Percentiles rank a stretch among this genome's conserved stretches.
phyloP scores from a whole-genome alignment of 768 basidiomycete genomes.

The Tulasnella sp. region DNA sequence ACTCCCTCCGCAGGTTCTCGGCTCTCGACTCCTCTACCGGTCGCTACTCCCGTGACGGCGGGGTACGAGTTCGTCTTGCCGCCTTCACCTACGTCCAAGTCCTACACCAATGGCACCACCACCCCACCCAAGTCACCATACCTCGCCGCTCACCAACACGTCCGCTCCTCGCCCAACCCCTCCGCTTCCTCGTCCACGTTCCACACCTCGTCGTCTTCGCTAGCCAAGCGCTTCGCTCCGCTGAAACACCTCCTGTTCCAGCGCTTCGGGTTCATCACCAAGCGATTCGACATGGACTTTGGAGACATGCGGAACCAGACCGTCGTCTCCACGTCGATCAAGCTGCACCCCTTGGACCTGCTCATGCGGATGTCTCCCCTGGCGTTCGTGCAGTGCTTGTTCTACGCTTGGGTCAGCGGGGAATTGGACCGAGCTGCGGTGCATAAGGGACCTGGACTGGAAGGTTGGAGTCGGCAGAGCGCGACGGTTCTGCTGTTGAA shows the following conservation, averaged over 20 bases:
- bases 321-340: constrained; percentile 20
- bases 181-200: neutral
- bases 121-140: constrained; percentile 6
- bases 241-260: constrained; percentile 34
- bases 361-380: constrained; percentile 87
- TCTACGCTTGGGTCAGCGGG: constrained; percentile 49
- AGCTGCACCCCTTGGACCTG: constrained; percentile 76
- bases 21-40: neutral
- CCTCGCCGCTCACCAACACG: neutral
- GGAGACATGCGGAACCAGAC: neutral
- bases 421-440: too few relatives aligned
- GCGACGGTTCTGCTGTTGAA: too few relatives aligned
- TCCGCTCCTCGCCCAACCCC: neutral
- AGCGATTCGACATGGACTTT: constrained; percentile 20
- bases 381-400: constrained; percentile 81
- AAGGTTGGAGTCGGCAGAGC: too few relatives aligned
- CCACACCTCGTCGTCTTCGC: constrained; percentile 26
- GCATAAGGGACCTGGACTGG: too few relatives aligned
- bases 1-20: constrained; percentile 35
- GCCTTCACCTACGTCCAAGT: neutral
- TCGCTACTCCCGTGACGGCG: neutral
- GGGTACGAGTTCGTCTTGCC: neutral
- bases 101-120: neutral
- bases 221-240: constrained; percentile 26
- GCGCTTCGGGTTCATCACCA: constrained; percentile 35